Percentiles rank a stretch among this genome's conserved stretches.
These are phyloP conservation scores for Chenopodium berlandieri DNA, from an alignment of 148 eudicot genomes.

Conservation along the genomic window DNA sequence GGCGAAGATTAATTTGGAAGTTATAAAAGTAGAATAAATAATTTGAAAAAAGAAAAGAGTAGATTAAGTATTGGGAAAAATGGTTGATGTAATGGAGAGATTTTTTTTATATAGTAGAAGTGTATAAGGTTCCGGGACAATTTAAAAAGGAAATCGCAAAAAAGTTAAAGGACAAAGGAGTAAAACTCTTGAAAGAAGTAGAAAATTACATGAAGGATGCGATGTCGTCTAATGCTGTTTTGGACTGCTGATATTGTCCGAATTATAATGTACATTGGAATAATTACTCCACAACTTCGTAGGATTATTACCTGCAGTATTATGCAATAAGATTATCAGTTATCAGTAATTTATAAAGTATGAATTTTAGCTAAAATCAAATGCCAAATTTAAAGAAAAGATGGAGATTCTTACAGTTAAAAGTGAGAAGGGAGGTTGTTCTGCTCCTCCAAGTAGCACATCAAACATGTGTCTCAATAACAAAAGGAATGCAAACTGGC, in stretches of 20 bases:
- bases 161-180: background rate
- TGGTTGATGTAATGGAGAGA: too few species aligned
- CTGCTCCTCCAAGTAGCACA: constrained; percentile 40
- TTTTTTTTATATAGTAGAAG: too few species aligned
- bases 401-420: constrained; percentile 50
- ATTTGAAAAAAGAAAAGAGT: too few species aligned
- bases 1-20: too few species aligned
- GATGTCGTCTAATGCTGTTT: constrained; percentile 43
- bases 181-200: background rate
- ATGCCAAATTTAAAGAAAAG: background rate
- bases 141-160: background rate
- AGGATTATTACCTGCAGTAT: constrained; percentile 52
- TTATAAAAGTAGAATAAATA: too few species aligned
- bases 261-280: constrained; percentile 72
- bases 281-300: constrained; percentile 58
- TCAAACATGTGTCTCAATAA: constrained; percentile 52
- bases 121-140: too few species aligned
- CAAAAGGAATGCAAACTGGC: constrained; percentile 64
- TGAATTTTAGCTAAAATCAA: background rate
- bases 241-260: constrained; percentile 48
- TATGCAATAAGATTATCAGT: background rate
- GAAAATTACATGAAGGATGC: constrained; percentile 30
- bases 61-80: too few species aligned
- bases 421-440: constrained; percentile 62
- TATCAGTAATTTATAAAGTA: background rate